phyloP scores from a whole-genome alignment of 2,329 filamentous ascomycete genomes.

The Calonectria multiphialidica region DNA sequence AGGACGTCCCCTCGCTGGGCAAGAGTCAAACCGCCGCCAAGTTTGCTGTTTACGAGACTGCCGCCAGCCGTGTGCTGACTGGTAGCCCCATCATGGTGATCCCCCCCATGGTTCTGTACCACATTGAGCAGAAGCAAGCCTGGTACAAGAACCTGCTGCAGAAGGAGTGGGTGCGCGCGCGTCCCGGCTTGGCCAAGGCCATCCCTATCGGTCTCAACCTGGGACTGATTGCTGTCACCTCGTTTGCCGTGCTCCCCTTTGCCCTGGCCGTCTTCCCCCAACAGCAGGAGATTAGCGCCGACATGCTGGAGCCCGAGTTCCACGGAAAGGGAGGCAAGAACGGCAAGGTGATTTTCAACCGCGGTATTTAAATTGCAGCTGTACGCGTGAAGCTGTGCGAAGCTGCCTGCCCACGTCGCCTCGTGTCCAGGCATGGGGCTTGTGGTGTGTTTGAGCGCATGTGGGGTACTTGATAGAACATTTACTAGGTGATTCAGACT shows the following conservation, averaged over 20 bases:
- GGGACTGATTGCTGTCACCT: constrained; percentile 87
- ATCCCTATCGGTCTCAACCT: constrained; percentile 85
- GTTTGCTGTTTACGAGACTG: constrained; percentile 92
- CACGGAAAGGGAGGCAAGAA: constrained; percentile 81
- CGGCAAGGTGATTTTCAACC: constrained; percentile 94
- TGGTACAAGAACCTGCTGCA: constrained; percentile 59
- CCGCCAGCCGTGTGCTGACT: constrained; percentile 90
- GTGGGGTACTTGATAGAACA: background rate
- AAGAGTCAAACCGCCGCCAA: constrained; percentile 90
- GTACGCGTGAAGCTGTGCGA: background rate
- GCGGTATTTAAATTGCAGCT: constrained; percentile 76
- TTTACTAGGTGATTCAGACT: background rate
- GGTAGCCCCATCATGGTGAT: constrained; percentile 97
- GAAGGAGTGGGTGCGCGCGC: constrained; percentile 82
- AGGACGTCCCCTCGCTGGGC: constrained; percentile 79
- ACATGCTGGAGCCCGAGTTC: constrained; percentile 87
- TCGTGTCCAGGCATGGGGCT: background rate
- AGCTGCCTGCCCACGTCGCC: background rate
- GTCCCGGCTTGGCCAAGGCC: constrained; percentile 71
- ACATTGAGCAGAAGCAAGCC: constrained; percentile 72
- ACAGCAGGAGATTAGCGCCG: constrained; percentile 82
- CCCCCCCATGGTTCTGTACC: constrained; percentile 86
- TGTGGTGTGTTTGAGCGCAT: background rate
- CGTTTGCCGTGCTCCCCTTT: constrained; percentile 88
- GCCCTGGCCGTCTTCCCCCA: constrained; percentile 95